Evolutionary conservation across 345 rosid species (phyloP), one percentile per base, ranked within the genome.

Genomic region (Xanthoceras sorbifolium): DNA sequence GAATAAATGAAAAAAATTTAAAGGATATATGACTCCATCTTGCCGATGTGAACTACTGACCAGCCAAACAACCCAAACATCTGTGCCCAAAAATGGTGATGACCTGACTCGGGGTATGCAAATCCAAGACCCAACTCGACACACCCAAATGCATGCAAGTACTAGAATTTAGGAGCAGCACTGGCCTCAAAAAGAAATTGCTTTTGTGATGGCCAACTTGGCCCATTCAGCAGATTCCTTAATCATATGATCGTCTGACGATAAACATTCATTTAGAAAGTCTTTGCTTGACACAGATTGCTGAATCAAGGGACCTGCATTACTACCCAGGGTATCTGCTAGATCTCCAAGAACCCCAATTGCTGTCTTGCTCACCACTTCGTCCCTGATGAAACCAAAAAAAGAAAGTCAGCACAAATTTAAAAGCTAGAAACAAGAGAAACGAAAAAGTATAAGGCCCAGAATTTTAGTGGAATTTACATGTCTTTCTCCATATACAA

Each of bases 211-310:
- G 79, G 91, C 89, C 86, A 88, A 76, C 86, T 86, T 88, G 79
- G 91, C 86, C 91, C 91, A 88, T 76, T 88, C 89, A 12, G 91
- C 91, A 70, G 91, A 88, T 86, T 88, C 91, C 84, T 89, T 89
- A 60, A 89, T 86, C 86, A 86, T 68, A 78, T 79, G 82, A 61
- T 88, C 91, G 55, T 86, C 89, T 4, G 91, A 84, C 7, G 86
- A 86, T 44, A 88, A 81, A 66, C 91, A 88, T 78, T 88, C 91
- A 70, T 77, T 84, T 22, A 88, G 81, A 72, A 88, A 88, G 71
- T 84, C 89, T 79, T 83, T 86, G 82, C 84, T 79, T 48, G 91
- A 86, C 57, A 82, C 81, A 72, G 91, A 84, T 57, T 88, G 87
- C 83, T 86, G 91, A 75, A 88, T 86, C 84, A 88, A 84, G 48